These are phyloP conservation scores for Mucor indicus DNA, from an alignment of 371 early-diverging fungal species.

Conservation along the genomic window DNA sequence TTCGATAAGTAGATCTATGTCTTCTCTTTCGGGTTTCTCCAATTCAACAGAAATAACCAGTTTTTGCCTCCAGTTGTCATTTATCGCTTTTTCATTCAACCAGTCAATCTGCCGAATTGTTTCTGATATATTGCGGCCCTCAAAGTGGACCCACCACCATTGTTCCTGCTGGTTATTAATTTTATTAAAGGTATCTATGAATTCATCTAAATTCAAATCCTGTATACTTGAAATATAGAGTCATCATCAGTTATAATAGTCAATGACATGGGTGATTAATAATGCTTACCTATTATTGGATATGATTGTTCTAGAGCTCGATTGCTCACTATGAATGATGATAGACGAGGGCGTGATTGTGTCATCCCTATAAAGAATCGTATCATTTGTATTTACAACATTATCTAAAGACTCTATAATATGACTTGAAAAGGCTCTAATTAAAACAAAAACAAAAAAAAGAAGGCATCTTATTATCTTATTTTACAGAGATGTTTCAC, in stretches of 20 bases:
- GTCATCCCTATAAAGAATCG: constrained; percentile 1
- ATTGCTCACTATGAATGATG: constrained; percentile 51
- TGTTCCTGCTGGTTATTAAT: constrained; percentile 2
- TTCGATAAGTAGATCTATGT: constrained; percentile 49
- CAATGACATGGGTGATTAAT: not conserved
- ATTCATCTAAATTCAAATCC: constrained; percentile 46
- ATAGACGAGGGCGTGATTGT: constrained; percentile 53
- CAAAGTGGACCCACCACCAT: constrained; percentile 64
- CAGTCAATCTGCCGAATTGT: constrained; percentile 56
- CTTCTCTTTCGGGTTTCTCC: constrained; percentile 62
- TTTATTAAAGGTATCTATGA: constrained; percentile 29
- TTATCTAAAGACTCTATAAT: constrained; percentile 2
- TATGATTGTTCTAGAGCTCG: constrained; percentile 64
- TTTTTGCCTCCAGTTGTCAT: constrained; percentile 37
- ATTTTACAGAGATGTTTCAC: constrained; percentile 37
- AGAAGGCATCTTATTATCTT: not conserved
- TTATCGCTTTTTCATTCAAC: constrained; percentile 35
- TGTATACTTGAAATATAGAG: constrained; percentile 16
- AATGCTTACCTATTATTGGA: constrained; percentile 49
- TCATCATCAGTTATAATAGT: not conserved
- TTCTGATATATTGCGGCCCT: constrained; percentile 57
- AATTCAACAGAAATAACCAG: constrained; percentile 65
- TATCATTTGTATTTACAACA: not conserved
- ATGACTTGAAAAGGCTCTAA: constrained; percentile 1
- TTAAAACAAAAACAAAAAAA: no score